A percentile compares a stretch with the other conserved stretches of the same genome.
phyloP scores from a whole-genome alignment of 495 filamentous ascomycete genomes.

The Xylaria castorea region DNA sequence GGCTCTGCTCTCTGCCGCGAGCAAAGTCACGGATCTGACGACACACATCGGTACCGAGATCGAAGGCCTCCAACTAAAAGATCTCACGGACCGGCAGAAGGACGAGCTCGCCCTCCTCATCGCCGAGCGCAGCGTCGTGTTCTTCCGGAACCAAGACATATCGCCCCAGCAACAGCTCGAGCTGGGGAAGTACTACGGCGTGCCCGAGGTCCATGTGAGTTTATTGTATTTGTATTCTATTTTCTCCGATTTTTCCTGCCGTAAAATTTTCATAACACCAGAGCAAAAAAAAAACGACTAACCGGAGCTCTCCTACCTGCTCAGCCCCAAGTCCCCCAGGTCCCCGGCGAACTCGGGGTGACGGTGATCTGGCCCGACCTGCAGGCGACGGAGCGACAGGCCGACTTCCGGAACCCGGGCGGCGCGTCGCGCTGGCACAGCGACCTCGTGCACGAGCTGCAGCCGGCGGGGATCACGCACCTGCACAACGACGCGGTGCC shows the following conservation, averaged over 20 bases:
- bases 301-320: neutral
- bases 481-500: conserved; percentile 74
- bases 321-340: conserved; percentile 72
- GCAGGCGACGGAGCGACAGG: conserved; percentile 59
- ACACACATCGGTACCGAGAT: conserved; percentile 75
- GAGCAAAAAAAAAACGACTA: no score
- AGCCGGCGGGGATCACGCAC: conserved; percentile 74
- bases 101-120: conserved; percentile 76
- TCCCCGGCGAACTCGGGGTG: conserved; percentile 68
- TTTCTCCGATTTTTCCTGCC: no score
- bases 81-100: conserved; percentile 69
- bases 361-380: conserved; percentile 74
- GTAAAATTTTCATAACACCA: no score
- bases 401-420: conserved; percentile 68
- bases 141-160: conserved; percentile 77
- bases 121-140: conserved; percentile 76
- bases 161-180: conserved; percentile 71
- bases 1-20: conserved; percentile 67
- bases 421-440: conserved; percentile 73
- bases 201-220: conserved; percentile 71
- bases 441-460: conserved; percentile 72
- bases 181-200: conserved; percentile 69
- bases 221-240: no score
- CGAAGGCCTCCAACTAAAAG: conserved; percentile 71
- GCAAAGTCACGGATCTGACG: conserved; percentile 70